Percentiles rank a stretch among this genome's conserved stretches.
Evolutionary conservation across 495 filamentous ascomycete genomes (phyloP).

Genomic region (Aspergillus baeticus): DNA sequence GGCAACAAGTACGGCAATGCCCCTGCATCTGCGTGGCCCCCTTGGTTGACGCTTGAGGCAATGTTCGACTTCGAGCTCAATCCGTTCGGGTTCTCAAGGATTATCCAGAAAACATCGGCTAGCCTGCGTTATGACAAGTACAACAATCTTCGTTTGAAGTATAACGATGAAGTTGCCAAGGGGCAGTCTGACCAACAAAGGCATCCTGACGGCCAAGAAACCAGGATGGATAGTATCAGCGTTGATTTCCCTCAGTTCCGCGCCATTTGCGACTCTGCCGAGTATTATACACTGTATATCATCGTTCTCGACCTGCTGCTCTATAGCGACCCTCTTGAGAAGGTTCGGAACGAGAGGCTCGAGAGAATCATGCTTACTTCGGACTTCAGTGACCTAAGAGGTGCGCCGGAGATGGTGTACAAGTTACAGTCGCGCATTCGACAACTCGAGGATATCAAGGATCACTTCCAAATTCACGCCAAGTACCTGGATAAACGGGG

Average conservation of each 20-base stretch:
- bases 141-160: conserved; percentile 95
- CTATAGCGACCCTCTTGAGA: conserved; percentile 94
- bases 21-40: conserved; percentile 84
- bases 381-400: conserved; percentile 95
- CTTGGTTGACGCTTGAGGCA: conserved; percentile 95
- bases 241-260: conserved; percentile 92
- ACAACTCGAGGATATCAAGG: conserved; percentile 95
- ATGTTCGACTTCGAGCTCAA: conserved; percentile 94
- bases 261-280: conserved; percentile 89
- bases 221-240: conserved; percentile 89
- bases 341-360: conserved; percentile 85
- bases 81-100: conserved; percentile 92
- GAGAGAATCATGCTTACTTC: conserved; percentile 99
- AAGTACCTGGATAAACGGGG: conserved; percentile 83
- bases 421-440: conserved; percentile 87
- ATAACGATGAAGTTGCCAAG: conserved; percentile 87
- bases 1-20: conserved; percentile 90
- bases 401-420: conserved; percentile 90
- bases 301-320: conserved; percentile 93
- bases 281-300: conserved; percentile 97
- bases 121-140: conserved; percentile 95
- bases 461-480: conserved; percentile 89
- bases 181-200: conserved; percentile 41
- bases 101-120: conserved; percentile 92
- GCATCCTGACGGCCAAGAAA: conserved; percentile 54